Conservation (phyloP, 352 stramenopile genomes). For the Phytopythium kandeliae region DNA sequence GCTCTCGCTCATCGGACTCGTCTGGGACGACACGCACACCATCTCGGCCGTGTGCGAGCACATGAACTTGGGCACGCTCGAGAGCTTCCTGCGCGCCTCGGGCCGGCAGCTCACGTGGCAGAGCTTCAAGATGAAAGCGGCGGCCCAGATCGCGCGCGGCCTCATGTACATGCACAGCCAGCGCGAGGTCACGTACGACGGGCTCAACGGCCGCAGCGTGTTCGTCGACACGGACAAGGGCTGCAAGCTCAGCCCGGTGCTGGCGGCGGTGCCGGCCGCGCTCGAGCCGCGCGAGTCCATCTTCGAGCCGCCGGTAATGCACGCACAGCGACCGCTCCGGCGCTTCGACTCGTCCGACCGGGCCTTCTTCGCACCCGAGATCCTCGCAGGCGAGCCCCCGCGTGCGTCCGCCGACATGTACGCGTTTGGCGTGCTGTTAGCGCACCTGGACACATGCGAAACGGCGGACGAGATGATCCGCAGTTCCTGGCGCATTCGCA, state of each 20-base stretch:
- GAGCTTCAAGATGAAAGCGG: conserved; percentile 76
- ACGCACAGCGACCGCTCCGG: conserved; percentile 20
- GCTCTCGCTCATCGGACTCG: conserved; percentile 49
- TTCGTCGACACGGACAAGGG: conserved; percentile 68
- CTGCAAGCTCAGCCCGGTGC: conserved; percentile 76
- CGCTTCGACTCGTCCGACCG: conserved; percentile 23
- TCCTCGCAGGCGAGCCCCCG: conserved; percentile 36
- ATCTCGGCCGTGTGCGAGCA: conserved; percentile 67
- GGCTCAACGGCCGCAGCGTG: conserved; percentile 56
- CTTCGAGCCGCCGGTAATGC: conserved; percentile 10
- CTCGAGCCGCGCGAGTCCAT: conserved; percentile 6
- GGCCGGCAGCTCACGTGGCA: conserved; percentile 48
- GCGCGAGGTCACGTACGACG: conserved; percentile 66
- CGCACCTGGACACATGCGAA: conserved; percentile 49
- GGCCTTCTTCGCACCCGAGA: conserved; percentile 51
- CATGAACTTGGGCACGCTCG: conserved; percentile 65
- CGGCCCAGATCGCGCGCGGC: conserved; percentile 48
- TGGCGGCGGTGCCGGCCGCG: conserved; percentile 48
- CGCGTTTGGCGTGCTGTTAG: conserved; percentile 61
- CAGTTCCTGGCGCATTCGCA: conserved; percentile 49
- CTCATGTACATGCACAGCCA: conserved; percentile 79
- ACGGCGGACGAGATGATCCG: conserved; percentile 62
- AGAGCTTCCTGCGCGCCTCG: conserved; percentile 39
- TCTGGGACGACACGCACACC: conserved; percentile 50
- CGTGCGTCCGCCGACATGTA: conserved; percentile 65